Base-by-base conservation (phyloP, 495 filamentous ascomycete genomes). In the Mytilinidion resinicola region DNA sequence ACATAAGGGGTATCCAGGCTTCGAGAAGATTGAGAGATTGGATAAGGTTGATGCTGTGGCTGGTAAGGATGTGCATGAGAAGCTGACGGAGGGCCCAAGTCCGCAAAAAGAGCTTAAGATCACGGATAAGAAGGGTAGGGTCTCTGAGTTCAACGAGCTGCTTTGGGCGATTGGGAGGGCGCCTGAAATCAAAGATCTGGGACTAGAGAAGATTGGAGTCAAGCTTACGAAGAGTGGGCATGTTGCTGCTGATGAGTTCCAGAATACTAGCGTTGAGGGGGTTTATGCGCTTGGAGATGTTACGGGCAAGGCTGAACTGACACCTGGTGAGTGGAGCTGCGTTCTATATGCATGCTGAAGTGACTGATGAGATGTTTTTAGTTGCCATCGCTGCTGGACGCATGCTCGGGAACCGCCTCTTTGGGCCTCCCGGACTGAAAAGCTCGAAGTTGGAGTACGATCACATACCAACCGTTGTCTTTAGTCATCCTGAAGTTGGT, bases 321-420 rank as follows among this genome's bases (percentile, higher is more conserved):
- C 82, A 11, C 81, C 81, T 77, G 61, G 56, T 60, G 25, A 47
- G 51, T 51, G 25, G 30, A 36, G 17, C 17, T 9, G 19, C 11
- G 21, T 14, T 25, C 21, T n/a, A n/a, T n/a, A 49, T 14, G 7
- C 21, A 49, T 12, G 15, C 1, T 30, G 25, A 2, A 30, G 25
- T 30, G 25, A 30, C 25, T 14, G 7, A 49, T 10, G 7, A 30
- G 12, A 11, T n/a, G n/a, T 12, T 21, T 49, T 20, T 42, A 63
- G 81, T 84, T 33, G 80, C 82, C 11, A 83, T 85, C 58, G 80
- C 82, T 41, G 80, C 82, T 35, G 81, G 81, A 50, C 78, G 81
- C 33, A 75, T 79, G 61, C 75, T 84, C 3, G 75, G 76, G 14
- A 82, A 73, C 70, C 82, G 80, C 19, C 69, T 85, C 61, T 85